Conservation (phyloP, 2,329 filamentous ascomycete species). For the Fusarium ramigenum region DNA sequence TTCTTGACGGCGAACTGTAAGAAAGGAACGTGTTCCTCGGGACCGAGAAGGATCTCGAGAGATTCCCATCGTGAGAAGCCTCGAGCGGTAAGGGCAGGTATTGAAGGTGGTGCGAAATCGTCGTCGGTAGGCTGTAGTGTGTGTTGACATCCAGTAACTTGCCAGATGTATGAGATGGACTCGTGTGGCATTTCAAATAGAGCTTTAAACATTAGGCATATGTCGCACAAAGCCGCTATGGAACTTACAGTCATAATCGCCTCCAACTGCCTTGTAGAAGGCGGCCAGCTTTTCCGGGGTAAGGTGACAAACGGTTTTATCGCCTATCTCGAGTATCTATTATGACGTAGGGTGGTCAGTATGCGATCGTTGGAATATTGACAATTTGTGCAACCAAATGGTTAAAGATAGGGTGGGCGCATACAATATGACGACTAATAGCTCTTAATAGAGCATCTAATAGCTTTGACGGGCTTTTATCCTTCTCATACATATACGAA, state of each 20-base stretch:
- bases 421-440: slow-evolving; percentile 76
- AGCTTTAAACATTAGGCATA: slow-evolving; percentile 50
- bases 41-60: slow-evolving; percentile 86
- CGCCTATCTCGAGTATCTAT: slow-evolving; percentile 67
- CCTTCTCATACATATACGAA: slow-evolving; percentile 72
- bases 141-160: slow-evolving; percentile 90
- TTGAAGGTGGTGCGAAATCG: slow-evolving; percentile 77
- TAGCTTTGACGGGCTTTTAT: slow-evolving; percentile 73
- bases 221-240: neutral
- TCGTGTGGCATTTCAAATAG: slow-evolving; percentile 80
- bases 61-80: slow-evolving; percentile 96
- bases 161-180: slow-evolving; percentile 91
- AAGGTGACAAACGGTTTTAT: slow-evolving; percentile 61
- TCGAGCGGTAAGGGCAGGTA: slow-evolving; percentile 82
- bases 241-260: slow-evolving; percentile 73
- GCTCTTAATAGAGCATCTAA: slow-evolving; percentile 75
- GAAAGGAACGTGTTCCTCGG: slow-evolving; percentile 86
- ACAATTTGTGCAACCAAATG: neutral
- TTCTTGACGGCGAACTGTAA: slow-evolving; percentile 81
- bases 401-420: slow-evolving; percentile 43
- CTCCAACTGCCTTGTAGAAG: slow-evolving; percentile 79
- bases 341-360: slow-evolving; percentile 26
- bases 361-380: neutral
- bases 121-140: slow-evolving; percentile 79
- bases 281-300: slow-evolving; percentile 77